These are phyloP conservation scores for Trebouxia sp. DNA, from an alignment of 139 green algal genomes.

Conservation along the genomic window DNA sequence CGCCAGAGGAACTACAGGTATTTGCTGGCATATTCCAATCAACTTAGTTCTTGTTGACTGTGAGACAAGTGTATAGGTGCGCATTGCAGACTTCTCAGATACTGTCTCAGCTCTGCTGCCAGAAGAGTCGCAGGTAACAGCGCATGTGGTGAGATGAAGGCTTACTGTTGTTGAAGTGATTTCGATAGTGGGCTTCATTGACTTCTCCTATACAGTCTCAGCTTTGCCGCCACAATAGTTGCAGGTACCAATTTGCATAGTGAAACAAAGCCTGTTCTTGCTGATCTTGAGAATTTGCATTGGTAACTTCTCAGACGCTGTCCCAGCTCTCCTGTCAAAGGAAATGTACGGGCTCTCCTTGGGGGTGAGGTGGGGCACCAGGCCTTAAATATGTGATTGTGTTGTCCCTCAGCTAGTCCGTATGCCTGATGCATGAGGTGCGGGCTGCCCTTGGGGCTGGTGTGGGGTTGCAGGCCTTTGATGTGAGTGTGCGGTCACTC, in stretches of 20 bases:
- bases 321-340: conserved; percentile 61
- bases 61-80: conserved; percentile 38
- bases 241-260: neutral
- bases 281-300: no score
- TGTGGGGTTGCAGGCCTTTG: no score
- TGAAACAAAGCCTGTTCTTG: no score
- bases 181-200: neutral
- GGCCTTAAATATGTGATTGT: no score
- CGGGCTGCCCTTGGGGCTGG: no score
- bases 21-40: neutral
- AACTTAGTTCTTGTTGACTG: no score
- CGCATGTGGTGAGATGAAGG: neutral
- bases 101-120: conserved; percentile 64
- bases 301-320: conserved; percentile 78
- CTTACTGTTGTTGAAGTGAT: neutral
- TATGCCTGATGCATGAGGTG: no score
- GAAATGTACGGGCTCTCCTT: no score
- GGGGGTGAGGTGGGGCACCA: no score
- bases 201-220: neutral
- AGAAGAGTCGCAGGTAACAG: conserved; percentile 41
- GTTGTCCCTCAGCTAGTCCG: no score
- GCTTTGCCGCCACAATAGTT: neutral
- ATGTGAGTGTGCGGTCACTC: no score
- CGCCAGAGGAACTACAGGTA: conserved; percentile 49
- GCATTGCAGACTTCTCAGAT: conserved; percentile 82